These are phyloP conservation scores for Ganoderma meredithae DNA, from an alignment of 1,284 basidiomycete genomes.

Conservation along the genomic window DNA sequence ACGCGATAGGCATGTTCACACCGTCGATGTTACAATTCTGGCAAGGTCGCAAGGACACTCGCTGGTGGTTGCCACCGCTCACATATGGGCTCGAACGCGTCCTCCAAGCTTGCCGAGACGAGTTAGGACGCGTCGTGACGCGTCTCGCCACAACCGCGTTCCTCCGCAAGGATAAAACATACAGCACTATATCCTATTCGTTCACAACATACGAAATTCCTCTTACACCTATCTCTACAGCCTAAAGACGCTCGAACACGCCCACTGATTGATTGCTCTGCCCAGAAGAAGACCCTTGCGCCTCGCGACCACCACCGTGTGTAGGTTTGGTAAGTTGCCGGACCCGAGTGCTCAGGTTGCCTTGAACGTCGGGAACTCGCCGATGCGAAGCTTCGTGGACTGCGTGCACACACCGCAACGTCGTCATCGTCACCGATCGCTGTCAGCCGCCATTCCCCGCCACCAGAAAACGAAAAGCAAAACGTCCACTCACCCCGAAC, in stretches of 20 bases:
- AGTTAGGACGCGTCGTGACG: slow-evolving; percentile 26
- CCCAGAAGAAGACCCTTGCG: not conserved
- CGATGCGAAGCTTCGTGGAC: slow-evolving; percentile 62
- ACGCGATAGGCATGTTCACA: not conserved
- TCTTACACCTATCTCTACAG: not conserved
- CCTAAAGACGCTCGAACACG: not conserved
- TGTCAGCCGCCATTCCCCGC: not conserved
- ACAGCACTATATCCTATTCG: not conserved
- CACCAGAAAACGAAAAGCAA: not conserved
- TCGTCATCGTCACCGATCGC: not conserved
- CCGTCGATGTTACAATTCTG: not conserved
- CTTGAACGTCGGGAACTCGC: slow-evolving; percentile 55
- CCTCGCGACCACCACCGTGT: not conserved
- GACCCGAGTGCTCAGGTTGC: slow-evolving; percentile 13
- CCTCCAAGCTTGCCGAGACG: not conserved
- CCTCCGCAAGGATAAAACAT: slow-evolving; percentile 12
- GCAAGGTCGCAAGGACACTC: not conserved
- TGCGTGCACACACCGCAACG: slow-evolving; percentile 30
- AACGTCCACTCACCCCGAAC: slow-evolving; percentile 53
- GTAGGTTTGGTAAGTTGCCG: too few species aligned
- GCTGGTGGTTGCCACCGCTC: not conserved
- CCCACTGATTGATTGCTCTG: not conserved
- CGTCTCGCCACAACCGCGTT: slow-evolving; percentile 26
- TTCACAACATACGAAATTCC: not conserved
- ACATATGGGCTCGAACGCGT: not conserved